Evolutionary conservation across 345 rosid genomes (phyloP), one percentile per base, ranked within the genome.

Genomic region (Euclidium syriacum): DNA sequence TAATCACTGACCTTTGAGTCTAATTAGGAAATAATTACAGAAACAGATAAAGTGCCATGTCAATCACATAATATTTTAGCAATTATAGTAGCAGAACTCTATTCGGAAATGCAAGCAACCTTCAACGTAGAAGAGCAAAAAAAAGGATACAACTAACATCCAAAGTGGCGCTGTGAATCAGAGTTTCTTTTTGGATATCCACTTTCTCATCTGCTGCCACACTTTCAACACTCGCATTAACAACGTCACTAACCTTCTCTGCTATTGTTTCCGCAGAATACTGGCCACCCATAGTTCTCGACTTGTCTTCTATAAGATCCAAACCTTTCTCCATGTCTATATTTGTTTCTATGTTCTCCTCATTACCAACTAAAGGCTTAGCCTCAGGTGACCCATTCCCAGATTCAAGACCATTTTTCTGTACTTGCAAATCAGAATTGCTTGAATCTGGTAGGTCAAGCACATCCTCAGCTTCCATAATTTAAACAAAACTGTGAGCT

Each of bases 141-240:
- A n/a, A 36, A 57, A 85, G 86, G 91, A 85, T 84, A 94, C 91
- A 47, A 39, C 62, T 75, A 59, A 64, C 82, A 83, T 75, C 80
- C 71, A 68, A 67, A 67, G 24, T 40, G 24, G 23, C 35, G 25
- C 42, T 67, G 32, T 26, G 75, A 72, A 22, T 20, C 22, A 68
- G 66, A 50, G 64, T 63, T 19, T 54, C 74, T 44, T 76, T 70
- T 40, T 49, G 70, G 48, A 51, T 26, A 44, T 41, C 46, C 19
- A 55, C 27, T 27, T 66, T 72, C 64, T 77, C 82, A 29, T 70
- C 73, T 9, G 57, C 79, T 46, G 57, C 35, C 66, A 65, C 41
- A 51, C 67, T 62, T 65, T 69, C 85, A 22, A 69, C 75, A 78
- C 75, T 73, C 56, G 67, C 56, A 58, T 67, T 67, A 18, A 42